These are phyloP conservation scores for Ogataea henricii DNA, from an alignment of 805 yeast genomes.

Conservation along the genomic window DNA sequence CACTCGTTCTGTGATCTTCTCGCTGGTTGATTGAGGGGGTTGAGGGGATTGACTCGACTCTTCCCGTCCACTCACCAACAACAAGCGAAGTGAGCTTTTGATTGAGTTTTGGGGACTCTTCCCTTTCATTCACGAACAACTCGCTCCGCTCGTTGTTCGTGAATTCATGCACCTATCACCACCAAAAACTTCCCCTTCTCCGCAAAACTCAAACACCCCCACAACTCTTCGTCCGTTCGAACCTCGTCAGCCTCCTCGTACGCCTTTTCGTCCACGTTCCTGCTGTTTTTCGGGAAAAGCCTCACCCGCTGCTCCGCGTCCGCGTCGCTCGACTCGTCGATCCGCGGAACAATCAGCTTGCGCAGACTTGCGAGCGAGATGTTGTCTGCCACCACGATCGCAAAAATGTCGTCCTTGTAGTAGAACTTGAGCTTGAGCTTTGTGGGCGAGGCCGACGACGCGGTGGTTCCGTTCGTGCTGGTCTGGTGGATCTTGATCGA, in stretches of 20 bases:
- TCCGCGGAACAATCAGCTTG: slow-evolving; percentile 30
- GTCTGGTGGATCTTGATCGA: slow-evolving; percentile 21
- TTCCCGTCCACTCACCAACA: too few species aligned
- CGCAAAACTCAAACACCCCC: slow-evolving; percentile 29
- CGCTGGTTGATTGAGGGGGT: too few species aligned
- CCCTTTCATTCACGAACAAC: not conserved
- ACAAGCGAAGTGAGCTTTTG: not conserved
- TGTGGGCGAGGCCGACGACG: not conserved
- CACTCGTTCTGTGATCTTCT: too few species aligned
- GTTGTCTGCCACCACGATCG: slow-evolving; percentile 42
- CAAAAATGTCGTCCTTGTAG: slow-evolving; percentile 80
- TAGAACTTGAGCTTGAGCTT: slow-evolving; percentile 72
- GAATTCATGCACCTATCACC: slow-evolving; percentile 14
- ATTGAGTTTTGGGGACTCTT: too few species aligned
- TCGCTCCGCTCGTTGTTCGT: not conserved
- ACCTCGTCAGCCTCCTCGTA: slow-evolving; percentile 25
- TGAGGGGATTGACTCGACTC: too few species aligned
- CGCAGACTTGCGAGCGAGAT: slow-evolving; percentile 29
- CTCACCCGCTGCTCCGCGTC: slow-evolving; percentile 25
- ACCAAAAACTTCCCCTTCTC: slow-evolving; percentile 39
- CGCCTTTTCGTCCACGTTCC: slow-evolving; percentile 26
- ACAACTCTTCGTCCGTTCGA: slow-evolving; percentile 25
- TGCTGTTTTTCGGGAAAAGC: slow-evolving; percentile 32
- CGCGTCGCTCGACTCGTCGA: slow-evolving; percentile 33
- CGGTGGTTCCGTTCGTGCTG: slow-evolving; percentile 7